Evolutionary conservation across 306 rosid genomes (phyloP), one percentile per base, ranked within the genome.

Genomic region (Pterocarpus santalinus): DNA sequence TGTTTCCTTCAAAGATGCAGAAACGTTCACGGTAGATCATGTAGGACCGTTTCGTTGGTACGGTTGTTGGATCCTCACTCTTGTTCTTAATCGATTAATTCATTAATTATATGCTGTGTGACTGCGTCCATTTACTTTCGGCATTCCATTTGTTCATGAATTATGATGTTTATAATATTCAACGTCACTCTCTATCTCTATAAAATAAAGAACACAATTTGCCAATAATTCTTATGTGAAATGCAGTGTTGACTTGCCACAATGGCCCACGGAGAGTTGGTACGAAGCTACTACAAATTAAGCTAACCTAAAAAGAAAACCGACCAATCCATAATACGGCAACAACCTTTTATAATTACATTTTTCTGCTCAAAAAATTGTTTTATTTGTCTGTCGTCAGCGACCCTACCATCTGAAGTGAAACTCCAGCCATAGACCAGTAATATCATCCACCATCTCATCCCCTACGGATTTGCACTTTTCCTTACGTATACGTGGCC

Each of bases 11-110:
- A 72, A 15, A 36, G 56, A 47, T 62, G 38, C 56, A 16, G 65
- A 28, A 33, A 46, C 6, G 41, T 49, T 49, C 38, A 4, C 16
- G 65, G 39, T 41, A 36, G 7, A n/a, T 52, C 58, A 52, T 15
- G 47, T 5, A 33, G 72, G 52, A 33, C 64, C 53, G 70, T 11
- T 70, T 52, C 83, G 15, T 66, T 33, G 41, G 33, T 60, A 79
- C 47, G 17, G 22, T 30, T 43, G 14, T 53, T 53, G 7, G 8
- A 10, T 72, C 51, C 34, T 30, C 44, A 5, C 72, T 34, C 12
- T 39, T 56, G 8, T 69, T 52, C 67, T 36, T 32, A 4, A 61
- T 61, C 30, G 22, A 77, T 35, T 61, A 6, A 41, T 62, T 14
- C 3, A 61, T 15, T 75, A 7, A 62, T 63, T 8, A 2, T 30